Conservation (phyloP, 169 alveolate species). For the Plasmodium falciparum region DNA sequence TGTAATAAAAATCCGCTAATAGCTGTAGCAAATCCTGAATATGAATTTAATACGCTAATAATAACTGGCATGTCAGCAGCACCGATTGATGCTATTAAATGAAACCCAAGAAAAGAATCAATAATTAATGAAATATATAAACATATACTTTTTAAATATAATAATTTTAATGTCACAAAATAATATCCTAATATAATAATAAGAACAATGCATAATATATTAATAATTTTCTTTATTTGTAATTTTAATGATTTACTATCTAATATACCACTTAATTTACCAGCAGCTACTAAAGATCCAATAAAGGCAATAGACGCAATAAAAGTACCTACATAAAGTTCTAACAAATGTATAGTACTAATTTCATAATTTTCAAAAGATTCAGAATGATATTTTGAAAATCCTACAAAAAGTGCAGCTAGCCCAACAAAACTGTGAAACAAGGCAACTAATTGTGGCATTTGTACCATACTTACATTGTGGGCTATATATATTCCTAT, state of each 20-base stretch:
- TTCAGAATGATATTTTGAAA: constrained; percentile 82
- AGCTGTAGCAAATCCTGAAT: constrained; percentile 95
- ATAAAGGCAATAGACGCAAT: constrained; percentile 95
- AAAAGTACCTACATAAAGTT: constrained; percentile 88
- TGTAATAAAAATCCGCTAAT: constrained; percentile 94
- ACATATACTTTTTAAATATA: constrained; percentile 63
- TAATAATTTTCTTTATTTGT: constrained; percentile 86
- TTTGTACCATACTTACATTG: constrained; percentile 88
- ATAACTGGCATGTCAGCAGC: constrained; percentile 98
- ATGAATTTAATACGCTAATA: constrained; percentile 94
- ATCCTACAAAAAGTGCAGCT: constrained; percentile 94
- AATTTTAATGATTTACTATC: constrained; percentile 86
- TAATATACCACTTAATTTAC: constrained; percentile 91
- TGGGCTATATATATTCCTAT: constrained; percentile 81
- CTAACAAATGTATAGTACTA: constrained; percentile 80
- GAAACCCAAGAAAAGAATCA: constrained; percentile 90
- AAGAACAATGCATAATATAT: constrained; percentile 77
- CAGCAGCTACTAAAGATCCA: constrained; percentile 95
- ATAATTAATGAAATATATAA: constrained; percentile 79
- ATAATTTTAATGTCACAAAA: constrained; percentile 46
- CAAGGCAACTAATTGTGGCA: constrained; percentile 95
- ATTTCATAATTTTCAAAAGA: constrained; percentile 60
- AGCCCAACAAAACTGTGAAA: constrained; percentile 96
- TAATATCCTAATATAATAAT: constrained; percentile 79
- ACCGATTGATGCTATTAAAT: constrained; percentile 93